Evolutionary conservation across 768 basidiomycete genomes (phyloP).

Genomic region (Naganishia vaughanmartiniae): DNA sequence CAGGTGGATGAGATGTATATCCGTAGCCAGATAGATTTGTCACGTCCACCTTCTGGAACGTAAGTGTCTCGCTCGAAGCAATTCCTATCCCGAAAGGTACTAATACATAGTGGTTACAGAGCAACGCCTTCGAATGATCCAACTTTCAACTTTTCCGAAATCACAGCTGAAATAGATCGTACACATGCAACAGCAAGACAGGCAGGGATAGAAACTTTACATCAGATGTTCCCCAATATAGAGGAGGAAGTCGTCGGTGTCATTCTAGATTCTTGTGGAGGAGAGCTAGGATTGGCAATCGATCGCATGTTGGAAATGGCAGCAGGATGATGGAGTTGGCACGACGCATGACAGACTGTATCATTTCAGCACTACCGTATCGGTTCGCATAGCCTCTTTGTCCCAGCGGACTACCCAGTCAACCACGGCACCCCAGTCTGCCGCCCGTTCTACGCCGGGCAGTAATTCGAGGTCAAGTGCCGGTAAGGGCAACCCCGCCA

Average conservation of each 20-base stretch:
- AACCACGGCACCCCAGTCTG: constrained; percentile 41
- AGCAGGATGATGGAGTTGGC: constrained; percentile 24
- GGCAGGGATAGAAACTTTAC: constrained; percentile 70
- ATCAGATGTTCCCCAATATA: constrained; percentile 81
- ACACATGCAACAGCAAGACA: constrained; percentile 71
- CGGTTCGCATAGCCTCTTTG: constrained; percentile 21
- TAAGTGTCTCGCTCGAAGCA: constrained; percentile 17
- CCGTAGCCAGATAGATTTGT: constrained; percentile 26
- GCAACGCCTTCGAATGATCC: constrained; percentile 39
- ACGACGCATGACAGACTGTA: background rate
- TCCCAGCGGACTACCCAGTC: constrained; percentile 42
- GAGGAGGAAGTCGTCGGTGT: constrained; percentile 81
- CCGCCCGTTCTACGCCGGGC: constrained; percentile 28
- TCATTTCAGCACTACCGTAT: background rate
- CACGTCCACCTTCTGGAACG: constrained; percentile 26
- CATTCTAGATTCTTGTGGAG: constrained; percentile 84
- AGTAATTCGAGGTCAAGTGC: constrained; percentile 31
- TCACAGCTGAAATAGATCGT: constrained; percentile 63
- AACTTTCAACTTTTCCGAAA: constrained; percentile 63
- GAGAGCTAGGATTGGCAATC: constrained; percentile 85
- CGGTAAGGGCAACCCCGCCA: constrained; percentile 30
- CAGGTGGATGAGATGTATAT: constrained; percentile 30
- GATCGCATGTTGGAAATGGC: constrained; percentile 55
- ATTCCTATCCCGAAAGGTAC: constrained; percentile 19
- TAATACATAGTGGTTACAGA: constrained; percentile 25